phyloP scores from a whole-genome alignment of 169 alveolate genomes.

The Ichthyophthirius multifiliis region DNA sequence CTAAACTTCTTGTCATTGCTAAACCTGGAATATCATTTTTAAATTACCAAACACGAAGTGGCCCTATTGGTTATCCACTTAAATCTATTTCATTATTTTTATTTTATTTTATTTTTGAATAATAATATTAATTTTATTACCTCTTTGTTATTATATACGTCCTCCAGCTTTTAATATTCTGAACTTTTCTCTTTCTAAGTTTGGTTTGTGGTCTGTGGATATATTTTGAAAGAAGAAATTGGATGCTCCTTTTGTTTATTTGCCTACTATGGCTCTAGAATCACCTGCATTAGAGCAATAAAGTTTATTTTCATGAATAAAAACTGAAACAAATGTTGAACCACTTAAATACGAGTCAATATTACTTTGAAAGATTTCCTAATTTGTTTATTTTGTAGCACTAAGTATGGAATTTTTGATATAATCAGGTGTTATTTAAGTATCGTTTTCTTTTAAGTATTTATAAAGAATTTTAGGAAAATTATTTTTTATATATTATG shows the following conservation, averaged over 20 bases:
- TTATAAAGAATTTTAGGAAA: conserved; percentile 10
- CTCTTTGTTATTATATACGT: conserved; percentile 27
- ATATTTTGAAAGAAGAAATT: conserved; percentile 6
- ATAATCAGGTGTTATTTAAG: not conserved
- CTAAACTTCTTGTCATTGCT: conserved; percentile 69
- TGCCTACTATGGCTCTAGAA: conserved; percentile 42
- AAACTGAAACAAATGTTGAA: conserved; percentile 30
- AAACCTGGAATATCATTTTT: conserved; percentile 63
- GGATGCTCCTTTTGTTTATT: conserved; percentile 1
- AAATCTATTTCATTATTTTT: conserved; percentile 45
- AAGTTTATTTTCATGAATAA: conserved; percentile 14
- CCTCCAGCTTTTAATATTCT: conserved; percentile 40
- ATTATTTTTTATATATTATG: conserved; percentile 6
- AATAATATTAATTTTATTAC: too few relatives aligned
- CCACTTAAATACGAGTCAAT: conserved; percentile 35
- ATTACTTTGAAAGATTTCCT: conserved; percentile 28
- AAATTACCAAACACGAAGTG: conserved; percentile 58
- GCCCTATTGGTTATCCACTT: conserved; percentile 46
- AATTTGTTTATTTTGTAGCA: conserved; percentile 23
- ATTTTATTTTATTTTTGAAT: too few relatives aligned
- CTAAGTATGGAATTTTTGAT: not conserved
- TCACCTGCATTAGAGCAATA: conserved; percentile 46
- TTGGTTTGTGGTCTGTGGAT: conserved; percentile 35
- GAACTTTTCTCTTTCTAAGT: conserved; percentile 30
- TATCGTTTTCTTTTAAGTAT: not conserved